A percentile compares a stretch with the other conserved stretches of the same genome.
Conservation (phyloP, 2,329 filamentous ascomycete genomes). For the Claviceps paspali region DNA sequence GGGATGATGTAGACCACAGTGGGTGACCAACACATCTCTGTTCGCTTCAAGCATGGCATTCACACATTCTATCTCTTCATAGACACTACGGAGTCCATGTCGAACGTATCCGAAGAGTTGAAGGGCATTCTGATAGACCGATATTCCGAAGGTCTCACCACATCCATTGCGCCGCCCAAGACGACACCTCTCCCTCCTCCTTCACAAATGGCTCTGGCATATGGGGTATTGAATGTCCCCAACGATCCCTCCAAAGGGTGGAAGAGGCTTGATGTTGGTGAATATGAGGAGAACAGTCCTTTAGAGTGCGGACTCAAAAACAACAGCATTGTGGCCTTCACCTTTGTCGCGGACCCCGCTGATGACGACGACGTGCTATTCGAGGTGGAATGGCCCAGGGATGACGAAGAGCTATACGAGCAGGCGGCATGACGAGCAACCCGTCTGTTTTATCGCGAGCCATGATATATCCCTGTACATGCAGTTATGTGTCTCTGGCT, state of each 20-base stretch:
- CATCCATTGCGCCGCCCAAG: conserved; percentile 16
- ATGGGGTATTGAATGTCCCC: conserved; percentile 28
- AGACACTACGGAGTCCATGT: conserved; percentile 40
- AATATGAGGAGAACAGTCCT: conserved; percentile 22
- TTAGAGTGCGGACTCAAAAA: conserved; percentile 29
- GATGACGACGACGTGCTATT: conserved; percentile 27
- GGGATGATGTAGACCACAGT: conserved; percentile 8
- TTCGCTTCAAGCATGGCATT: conserved; percentile 59
- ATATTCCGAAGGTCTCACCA: conserved; percentile 37
- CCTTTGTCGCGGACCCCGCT: conserved; percentile 24
- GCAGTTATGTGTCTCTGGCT: too few relatives aligned
- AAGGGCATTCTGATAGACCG: conserved; percentile 40
- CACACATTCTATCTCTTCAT: conserved; percentile 57
- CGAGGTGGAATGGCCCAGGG: conserved; percentile 29
- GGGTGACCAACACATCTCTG: conserved; percentile 40
- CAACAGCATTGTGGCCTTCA: conserved; percentile 34
- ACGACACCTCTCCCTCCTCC: conserved; percentile 26
- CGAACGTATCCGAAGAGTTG: conserved; percentile 41
- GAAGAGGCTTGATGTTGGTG: conserved; percentile 26
- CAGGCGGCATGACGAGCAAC: conserved; percentile 1
- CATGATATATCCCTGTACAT: not conserved
- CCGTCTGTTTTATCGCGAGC: too few relatives aligned
- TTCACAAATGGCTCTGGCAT: conserved; percentile 26
- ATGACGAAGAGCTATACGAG: conserved; percentile 24
- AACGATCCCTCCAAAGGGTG: conserved; percentile 33